Percentiles rank a stretch among this genome's conserved stretches.
Evolutionary conservation across 768 basidiomycete genomes (phyloP).

Genomic region (Nidularia pulvinata): DNA sequence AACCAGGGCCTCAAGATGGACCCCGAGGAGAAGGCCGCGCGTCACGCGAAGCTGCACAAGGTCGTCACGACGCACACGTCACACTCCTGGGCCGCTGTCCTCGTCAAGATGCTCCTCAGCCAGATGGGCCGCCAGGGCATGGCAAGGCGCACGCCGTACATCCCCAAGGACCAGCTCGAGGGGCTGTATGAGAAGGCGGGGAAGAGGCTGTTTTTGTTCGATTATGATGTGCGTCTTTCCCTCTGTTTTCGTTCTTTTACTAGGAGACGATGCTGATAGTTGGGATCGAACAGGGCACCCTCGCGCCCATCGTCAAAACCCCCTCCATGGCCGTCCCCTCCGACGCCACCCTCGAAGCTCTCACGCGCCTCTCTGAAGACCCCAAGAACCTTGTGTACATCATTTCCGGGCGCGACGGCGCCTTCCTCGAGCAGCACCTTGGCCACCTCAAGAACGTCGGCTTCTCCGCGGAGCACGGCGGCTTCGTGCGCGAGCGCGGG

Average conservation of each 20-base stretch:
- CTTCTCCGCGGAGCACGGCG: constrained; percentile 96
- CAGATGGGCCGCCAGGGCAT: constrained; percentile 79
- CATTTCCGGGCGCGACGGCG: constrained; percentile 94
- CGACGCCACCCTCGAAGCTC: constrained; percentile 67
- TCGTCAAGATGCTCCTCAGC: constrained; percentile 85
- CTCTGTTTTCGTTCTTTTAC: constrained; percentile 1
- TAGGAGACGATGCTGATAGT: constrained; percentile 1
- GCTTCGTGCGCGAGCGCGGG: constrained; percentile 82
- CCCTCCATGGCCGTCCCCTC: constrained; percentile 89
- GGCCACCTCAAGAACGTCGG: constrained; percentile 84
- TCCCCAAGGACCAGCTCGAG: constrained; percentile 63
- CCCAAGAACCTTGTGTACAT: constrained; percentile 94
- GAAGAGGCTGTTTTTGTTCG: constrained; percentile 91
- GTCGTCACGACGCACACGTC: constrained; percentile 92
- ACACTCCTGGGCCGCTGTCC: constrained; percentile 92
- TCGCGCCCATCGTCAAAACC: constrained; percentile 95
- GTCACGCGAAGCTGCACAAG: constrained; percentile 79
- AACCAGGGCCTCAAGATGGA: constrained; percentile 87
- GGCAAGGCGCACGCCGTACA: constrained; percentile 83
- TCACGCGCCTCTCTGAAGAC: constrained; percentile 71
- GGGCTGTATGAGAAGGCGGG: constrained; percentile 63
- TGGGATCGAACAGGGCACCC: constrained; percentile 67
- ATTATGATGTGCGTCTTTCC: constrained; percentile 79
- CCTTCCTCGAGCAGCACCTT: constrained; percentile 89
- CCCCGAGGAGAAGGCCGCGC: constrained; percentile 64